Evolutionary conservation across 345 rosid genomes (phyloP).

Genomic region (Rhodamnia argentea): DNA sequence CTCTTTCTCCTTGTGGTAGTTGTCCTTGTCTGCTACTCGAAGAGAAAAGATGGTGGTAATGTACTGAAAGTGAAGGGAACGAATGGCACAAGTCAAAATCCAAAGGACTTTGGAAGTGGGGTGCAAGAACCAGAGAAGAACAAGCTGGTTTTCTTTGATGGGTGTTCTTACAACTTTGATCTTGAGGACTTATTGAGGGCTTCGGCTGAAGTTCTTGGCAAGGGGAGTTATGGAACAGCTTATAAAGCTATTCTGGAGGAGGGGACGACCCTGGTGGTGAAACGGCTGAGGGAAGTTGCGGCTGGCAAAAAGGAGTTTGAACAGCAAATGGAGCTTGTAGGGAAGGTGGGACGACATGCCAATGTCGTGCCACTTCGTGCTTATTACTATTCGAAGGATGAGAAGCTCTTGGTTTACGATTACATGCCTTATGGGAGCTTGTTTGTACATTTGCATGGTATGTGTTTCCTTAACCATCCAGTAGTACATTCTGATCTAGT

Average conservation of each 20-base stretch:
- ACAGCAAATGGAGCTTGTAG: constrained; percentile 64
- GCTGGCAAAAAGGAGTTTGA: constrained; percentile 72
- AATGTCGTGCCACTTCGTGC: constrained; percentile 48
- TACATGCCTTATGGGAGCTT: constrained; percentile 63
- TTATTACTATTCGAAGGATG: constrained; percentile 50
- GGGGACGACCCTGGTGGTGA: constrained; percentile 66
- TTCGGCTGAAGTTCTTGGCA: constrained; percentile 87
- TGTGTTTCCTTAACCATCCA: neutral
- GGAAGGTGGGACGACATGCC: constrained; percentile 44
- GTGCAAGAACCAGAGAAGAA: constrained; percentile 88
- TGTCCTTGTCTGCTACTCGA: constrained; percentile 27
- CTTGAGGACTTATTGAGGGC: constrained; percentile 83
- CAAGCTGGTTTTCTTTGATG: constrained; percentile 67
- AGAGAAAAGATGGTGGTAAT: constrained; percentile 18
- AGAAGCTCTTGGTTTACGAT: constrained; percentile 51
- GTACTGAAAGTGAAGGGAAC: constrained; percentile 22
- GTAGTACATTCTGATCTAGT: neutral
- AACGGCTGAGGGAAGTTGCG: constrained; percentile 68
- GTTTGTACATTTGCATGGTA: constrained; percentile 55
- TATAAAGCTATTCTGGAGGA: constrained; percentile 78
- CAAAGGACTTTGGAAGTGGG: constrained; percentile 67
- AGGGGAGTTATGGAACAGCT: constrained; percentile 75
- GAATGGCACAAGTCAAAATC: constrained; percentile 27
- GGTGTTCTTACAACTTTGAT: constrained; percentile 48
- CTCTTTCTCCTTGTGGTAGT: constrained; percentile 23